phyloP scores from a whole-genome alignment of 2,329 filamentous ascomycete genomes.

The Mycocentrospora acerina region DNA sequence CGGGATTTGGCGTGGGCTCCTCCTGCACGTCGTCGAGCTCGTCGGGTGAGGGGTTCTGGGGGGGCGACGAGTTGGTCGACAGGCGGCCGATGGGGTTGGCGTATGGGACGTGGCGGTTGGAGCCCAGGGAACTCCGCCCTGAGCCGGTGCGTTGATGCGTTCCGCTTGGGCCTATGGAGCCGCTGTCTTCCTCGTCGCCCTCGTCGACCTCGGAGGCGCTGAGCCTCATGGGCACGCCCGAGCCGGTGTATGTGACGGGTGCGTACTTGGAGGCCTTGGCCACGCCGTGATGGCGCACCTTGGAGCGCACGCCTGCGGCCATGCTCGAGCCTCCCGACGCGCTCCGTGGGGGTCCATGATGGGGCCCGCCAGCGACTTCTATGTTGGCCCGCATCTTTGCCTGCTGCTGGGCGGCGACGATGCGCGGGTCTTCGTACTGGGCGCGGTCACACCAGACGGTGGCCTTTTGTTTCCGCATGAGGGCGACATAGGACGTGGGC shows the following conservation, averaged over 20 bases:
- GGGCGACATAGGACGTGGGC: constrained; percentile 81
- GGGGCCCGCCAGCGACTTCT: constrained; percentile 70
- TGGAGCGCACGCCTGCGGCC: constrained; percentile 65
- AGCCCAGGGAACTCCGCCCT: constrained; percentile 66
- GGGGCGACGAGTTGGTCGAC: constrained; percentile 57
- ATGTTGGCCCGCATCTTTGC: constrained; percentile 84
- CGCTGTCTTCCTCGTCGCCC: constrained; percentile 74
- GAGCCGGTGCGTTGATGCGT: constrained; percentile 72
- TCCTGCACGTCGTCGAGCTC: constrained; percentile 44
- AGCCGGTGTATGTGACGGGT: constrained; percentile 71
- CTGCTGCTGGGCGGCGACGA: constrained; percentile 78
- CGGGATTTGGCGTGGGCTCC: constrained; percentile 51
- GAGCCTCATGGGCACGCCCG: constrained; percentile 84
- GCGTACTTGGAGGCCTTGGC: constrained; percentile 77
- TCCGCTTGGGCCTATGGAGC: constrained; percentile 37
- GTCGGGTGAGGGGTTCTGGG: constrained; percentile 43
- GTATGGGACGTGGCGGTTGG: constrained; percentile 41
- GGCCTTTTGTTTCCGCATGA: constrained; percentile 95
- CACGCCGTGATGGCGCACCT: constrained; percentile 86
- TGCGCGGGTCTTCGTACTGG: constrained; percentile 85
- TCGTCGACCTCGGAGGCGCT: constrained; percentile 95
- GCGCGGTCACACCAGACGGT: constrained; percentile 97
- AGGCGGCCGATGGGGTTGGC: constrained; percentile 47
- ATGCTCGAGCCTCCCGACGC: constrained; percentile 42
- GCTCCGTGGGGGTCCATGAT: constrained; percentile 39